These are phyloP conservation scores for Xylariales sp. DNA, from an alignment of 2,329 filamentous ascomycete genomes.

Conservation along the genomic window DNA sequence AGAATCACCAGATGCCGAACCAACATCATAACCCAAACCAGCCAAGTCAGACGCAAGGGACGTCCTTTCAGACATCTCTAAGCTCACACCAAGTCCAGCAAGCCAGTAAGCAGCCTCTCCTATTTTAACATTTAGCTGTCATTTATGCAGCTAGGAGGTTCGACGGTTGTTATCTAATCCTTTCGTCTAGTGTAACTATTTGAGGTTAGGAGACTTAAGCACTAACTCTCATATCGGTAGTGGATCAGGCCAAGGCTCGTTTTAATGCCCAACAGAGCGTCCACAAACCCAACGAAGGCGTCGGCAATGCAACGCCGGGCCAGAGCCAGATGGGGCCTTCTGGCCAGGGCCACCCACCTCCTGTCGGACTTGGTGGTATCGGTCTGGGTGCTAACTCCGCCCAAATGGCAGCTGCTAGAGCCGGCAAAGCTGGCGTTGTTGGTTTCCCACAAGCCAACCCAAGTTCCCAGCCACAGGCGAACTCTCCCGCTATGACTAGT, in stretches of 20 bases:
- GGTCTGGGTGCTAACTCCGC: constrained; percentile 46
- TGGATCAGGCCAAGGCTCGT: constrained; percentile 50
- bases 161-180: neutral
- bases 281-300: constrained; percentile 45
- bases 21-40: constrained; percentile 41
- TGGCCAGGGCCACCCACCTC: constrained; percentile 45
- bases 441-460: constrained; percentile 45
- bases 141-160: neutral
- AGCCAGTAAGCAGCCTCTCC: constrained; percentile 40
- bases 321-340: constrained; percentile 36
- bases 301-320: constrained; percentile 42
- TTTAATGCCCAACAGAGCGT: constrained; percentile 47
- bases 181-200: constrained; percentile 7
- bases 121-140: neutral
- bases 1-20: constrained; percentile 40
- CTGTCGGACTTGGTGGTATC: constrained; percentile 49
- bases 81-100: constrained; percentile 49
- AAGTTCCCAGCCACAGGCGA: constrained; percentile 43
- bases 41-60: constrained; percentile 24
- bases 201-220: constrained; percentile 5
- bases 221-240: constrained; percentile 35
- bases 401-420: constrained; percentile 43
- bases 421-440: constrained; percentile 40
- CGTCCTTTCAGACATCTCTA: constrained; percentile 49
- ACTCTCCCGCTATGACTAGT: constrained; percentile 37